These are phyloP conservation scores for Tubosaeta sp. DNA, from an alignment of 768 basidiomycete species.

Conservation along the genomic window DNA sequence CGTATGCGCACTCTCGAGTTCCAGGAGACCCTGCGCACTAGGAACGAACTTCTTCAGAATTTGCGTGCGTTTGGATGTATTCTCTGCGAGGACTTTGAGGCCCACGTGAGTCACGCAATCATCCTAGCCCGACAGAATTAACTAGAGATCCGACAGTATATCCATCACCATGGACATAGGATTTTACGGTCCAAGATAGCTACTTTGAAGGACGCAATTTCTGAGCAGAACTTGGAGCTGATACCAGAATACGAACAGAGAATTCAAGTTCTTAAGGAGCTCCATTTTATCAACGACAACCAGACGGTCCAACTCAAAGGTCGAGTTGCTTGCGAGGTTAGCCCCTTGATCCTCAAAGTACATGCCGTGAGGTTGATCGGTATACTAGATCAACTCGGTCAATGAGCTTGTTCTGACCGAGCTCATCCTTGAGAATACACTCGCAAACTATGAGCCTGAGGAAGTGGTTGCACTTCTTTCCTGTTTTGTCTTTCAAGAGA, in stretches of 20 bases:
- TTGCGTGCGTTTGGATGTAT: conserved; percentile 47
- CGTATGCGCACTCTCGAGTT: conserved; percentile 85
- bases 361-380: neutral
- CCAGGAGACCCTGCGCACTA: conserved; percentile 69
- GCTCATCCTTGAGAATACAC: conserved; percentile 91
- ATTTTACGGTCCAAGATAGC: conserved; percentile 71
- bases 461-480: conserved; percentile 96
- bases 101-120: conserved; percentile 56
- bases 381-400: conserved; percentile 88
- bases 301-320: conserved; percentile 95
- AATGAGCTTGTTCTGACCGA: conserved; percentile 96
- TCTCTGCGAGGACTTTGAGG: conserved; percentile 61
- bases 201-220: conserved; percentile 76
- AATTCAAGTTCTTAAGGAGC: conserved; percentile 82
- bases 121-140: conserved; percentile 1
- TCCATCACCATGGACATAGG: conserved; percentile 69
- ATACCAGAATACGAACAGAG: conserved; percentile 97
- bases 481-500: conserved; percentile 98
- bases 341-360: conserved; percentile 2
- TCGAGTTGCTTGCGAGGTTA: conserved; percentile 94
- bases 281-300: conserved; percentile 94
- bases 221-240: conserved; percentile 94
- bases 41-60: conserved; percentile 46
- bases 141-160: conserved; percentile 52
- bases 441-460: conserved; percentile 87